Percentiles rank a stretch among this genome's conserved stretches.
phyloP scores from a whole-genome alignment of 2,329 filamentous ascomycete species.

The Pezicula radicicola region DNA sequence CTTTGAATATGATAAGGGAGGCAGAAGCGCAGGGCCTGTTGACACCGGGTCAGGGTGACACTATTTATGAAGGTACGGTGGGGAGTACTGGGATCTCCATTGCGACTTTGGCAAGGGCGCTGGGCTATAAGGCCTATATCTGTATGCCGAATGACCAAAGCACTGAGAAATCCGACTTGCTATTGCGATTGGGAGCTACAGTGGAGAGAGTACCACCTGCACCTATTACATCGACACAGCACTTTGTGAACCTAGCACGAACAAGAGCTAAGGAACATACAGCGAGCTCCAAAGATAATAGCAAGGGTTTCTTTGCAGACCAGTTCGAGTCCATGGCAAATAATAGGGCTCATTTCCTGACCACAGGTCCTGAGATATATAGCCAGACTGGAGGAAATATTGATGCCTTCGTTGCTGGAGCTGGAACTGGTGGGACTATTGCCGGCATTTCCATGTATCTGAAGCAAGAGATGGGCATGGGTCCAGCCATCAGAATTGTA shows the following conservation, averaged over 20 bases:
- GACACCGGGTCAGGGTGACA: constrained; percentile 78
- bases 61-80: constrained; percentile 95
- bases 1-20: constrained; percentile 79
- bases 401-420: constrained; percentile 89
- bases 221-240: constrained; percentile 87
- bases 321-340: constrained; percentile 94
- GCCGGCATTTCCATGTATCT: constrained; percentile 81
- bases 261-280: constrained; percentile 75
- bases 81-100: constrained; percentile 95
- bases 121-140: constrained; percentile 90
- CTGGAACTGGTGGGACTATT: constrained; percentile 91
- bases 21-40: constrained; percentile 78
- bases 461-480: constrained; percentile 54
- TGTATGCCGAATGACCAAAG: constrained; percentile 96
- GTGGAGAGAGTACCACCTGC: constrained; percentile 89
- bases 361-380: constrained; percentile 88
- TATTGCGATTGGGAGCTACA: constrained; percentile 85
- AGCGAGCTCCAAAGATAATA: constrained; percentile 49
- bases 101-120: constrained; percentile 81
- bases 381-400: constrained; percentile 70
- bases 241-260: constrained; percentile 92
- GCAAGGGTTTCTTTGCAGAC: constrained; percentile 88
- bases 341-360: constrained; percentile 76
- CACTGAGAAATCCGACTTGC: constrained; percentile 82
- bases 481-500: constrained; percentile 57